Conservation (phyloP, 176 grass and related monocot species). For the Chrysopogon serrulatus region DNA sequence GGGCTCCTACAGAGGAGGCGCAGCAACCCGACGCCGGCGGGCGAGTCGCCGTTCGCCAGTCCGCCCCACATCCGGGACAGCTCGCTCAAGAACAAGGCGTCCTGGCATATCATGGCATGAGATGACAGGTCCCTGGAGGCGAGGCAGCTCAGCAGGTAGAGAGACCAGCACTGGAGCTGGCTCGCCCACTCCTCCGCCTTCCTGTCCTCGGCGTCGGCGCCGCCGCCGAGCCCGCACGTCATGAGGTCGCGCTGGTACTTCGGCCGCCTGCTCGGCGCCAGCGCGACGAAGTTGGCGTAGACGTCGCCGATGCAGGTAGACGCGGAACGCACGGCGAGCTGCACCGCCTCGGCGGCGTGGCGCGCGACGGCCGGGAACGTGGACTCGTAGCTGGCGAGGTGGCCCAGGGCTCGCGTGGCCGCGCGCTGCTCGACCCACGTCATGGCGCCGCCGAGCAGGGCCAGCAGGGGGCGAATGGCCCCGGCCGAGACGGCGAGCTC, state of each 20-base stretch:
- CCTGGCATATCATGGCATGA: constrained; percentile 54
- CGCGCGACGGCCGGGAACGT: constrained; percentile 63
- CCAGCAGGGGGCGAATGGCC: constrained; percentile 45
- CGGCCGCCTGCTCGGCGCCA: constrained; percentile 32
- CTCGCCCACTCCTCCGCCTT: constrained; percentile 97
- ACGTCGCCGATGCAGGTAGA: constrained; percentile 60
- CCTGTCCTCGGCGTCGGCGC: constrained; percentile 48
- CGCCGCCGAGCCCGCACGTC: constrained; percentile 39
- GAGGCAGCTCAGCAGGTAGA: constrained; percentile 87
- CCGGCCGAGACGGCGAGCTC: constrained; percentile 59
- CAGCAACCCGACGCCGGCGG: constrained; percentile 81
- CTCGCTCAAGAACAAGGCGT: constrained; percentile 56
- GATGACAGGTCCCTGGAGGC: constrained; percentile 59
- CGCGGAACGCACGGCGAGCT: constrained; percentile 46
- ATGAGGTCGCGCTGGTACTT: constrained; percentile 81
- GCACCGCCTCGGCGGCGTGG: constrained; percentile 53
- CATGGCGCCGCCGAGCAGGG: constrained; percentile 59
- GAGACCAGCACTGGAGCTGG: constrained; percentile 99
- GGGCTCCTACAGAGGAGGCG: constrained; percentile 67
- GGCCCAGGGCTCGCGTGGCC: constrained; percentile 70
- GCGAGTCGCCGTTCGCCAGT: constrained; percentile 74
- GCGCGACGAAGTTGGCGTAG: constrained; percentile 39
- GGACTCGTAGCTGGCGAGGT: constrained; percentile 84
- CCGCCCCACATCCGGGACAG: constrained; percentile 93
- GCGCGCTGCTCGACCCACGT: constrained; percentile 92